Evolutionary conservation across 257 asterid species (phyloP).

Genomic region (Jacaranda mimosifolia): DNA sequence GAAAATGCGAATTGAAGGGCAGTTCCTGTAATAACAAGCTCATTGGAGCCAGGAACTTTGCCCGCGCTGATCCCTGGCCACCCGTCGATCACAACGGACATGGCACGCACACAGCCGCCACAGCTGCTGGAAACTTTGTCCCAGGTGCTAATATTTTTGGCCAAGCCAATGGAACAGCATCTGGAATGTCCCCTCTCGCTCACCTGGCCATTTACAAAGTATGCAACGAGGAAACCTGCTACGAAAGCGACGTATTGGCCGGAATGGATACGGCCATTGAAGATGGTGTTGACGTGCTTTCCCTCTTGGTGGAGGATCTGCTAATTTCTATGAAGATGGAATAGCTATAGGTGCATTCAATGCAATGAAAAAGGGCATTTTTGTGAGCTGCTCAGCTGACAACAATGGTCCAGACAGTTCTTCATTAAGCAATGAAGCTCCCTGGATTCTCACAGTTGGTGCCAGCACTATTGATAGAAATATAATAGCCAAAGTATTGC

Average conservation of each 20-base stretch:
- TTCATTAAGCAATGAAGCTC: slow-evolving; percentile 45
- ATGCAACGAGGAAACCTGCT: background rate
- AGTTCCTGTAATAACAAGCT: slow-evolving; percentile 51
- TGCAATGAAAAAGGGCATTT: slow-evolving; percentile 42
- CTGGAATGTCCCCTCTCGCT: slow-evolving; percentile 43
- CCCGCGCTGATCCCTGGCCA: slow-evolving; percentile 2
- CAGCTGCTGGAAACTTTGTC: slow-evolving; percentile 52
- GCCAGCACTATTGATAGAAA: slow-evolving; percentile 45
- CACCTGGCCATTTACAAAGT: slow-evolving; percentile 42
- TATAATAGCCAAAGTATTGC: slow-evolving; percentile 23
- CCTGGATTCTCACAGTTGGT: slow-evolving; percentile 57
- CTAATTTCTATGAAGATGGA: slow-evolving; percentile 36
- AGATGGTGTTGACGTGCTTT: background rate
- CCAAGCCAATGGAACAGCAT: slow-evolving; percentile 50
- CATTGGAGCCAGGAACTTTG: slow-evolving; percentile 54
- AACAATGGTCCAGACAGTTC: slow-evolving; percentile 37
- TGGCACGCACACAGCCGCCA: slow-evolving; percentile 53
- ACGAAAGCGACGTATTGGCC: slow-evolving; percentile 31
- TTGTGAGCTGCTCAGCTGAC: slow-evolving; percentile 45
- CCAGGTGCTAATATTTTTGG: slow-evolving; percentile 42
- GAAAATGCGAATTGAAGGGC: slow-evolving; percentile 43
- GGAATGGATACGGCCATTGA: slow-evolving; percentile 40
- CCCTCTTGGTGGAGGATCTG: slow-evolving; percentile 26
- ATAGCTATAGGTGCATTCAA: slow-evolving; percentile 42
- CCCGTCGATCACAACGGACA: slow-evolving; percentile 48